phyloP scores from a whole-genome alignment of 208 protist species.

The Porcisia hertigi region DNA sequence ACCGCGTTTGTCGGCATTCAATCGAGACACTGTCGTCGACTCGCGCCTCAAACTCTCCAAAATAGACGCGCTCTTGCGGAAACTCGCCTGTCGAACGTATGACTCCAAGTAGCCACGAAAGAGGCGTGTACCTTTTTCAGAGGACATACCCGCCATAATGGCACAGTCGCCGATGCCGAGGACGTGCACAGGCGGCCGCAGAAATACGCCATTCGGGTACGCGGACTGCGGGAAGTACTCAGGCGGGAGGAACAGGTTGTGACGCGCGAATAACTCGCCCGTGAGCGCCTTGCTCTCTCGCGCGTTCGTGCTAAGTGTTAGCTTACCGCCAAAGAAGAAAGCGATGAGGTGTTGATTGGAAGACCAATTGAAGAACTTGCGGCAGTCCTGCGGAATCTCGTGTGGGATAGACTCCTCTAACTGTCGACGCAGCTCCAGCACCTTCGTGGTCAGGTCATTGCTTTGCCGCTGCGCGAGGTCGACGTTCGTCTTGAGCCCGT shows the following conservation, averaged over 20 bases:
- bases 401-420: slow-evolving; percentile 76
- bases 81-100: slow-evolving; percentile 83
- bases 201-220: slow-evolving; percentile 86
- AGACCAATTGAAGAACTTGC: slow-evolving; percentile 94
- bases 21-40: slow-evolving; percentile 69
- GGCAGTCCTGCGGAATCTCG: slow-evolving; percentile 83
- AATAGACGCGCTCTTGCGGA: slow-evolving; percentile 85
- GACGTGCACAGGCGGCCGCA: slow-evolving; percentile 81
- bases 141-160: slow-evolving; percentile 66
- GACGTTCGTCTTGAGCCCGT: slow-evolving; percentile 91
- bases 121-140: slow-evolving; percentile 82
- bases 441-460: slow-evolving; percentile 76
- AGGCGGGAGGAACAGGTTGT: slow-evolving; percentile 68
- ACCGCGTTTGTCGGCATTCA: slow-evolving; percentile 49
- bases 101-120: slow-evolving; percentile 88
- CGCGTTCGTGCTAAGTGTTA: slow-evolving; percentile 87
- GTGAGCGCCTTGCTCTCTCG: slow-evolving; percentile 80
- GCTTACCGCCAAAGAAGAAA: slow-evolving; percentile 90
- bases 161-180: slow-evolving; percentile 86
- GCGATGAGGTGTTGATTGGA: slow-evolving; percentile 87
- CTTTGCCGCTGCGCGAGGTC: slow-evolving; percentile 79
- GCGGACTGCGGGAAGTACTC: slow-evolving; percentile 32
- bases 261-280: slow-evolving; percentile 80
- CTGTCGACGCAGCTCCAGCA: slow-evolving; percentile 57
- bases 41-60: slow-evolving; percentile 71